These are phyloP conservation scores for Tolypocladium ovalisporum DNA, from an alignment of 2,329 filamentous ascomycete genomes.

Conservation along the genomic window DNA sequence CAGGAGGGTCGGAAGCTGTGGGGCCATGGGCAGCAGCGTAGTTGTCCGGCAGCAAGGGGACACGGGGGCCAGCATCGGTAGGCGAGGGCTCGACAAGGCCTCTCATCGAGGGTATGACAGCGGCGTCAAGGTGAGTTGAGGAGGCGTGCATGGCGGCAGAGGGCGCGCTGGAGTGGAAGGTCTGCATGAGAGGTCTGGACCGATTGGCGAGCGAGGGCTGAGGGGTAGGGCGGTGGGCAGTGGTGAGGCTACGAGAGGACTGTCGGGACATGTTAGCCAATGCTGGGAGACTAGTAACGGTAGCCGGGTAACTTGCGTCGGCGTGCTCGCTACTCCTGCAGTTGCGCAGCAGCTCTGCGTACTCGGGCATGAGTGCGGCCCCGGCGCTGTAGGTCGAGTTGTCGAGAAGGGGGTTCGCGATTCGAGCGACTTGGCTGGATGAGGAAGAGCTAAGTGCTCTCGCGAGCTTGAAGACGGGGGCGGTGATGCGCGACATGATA, in stretches of 20 bases:
- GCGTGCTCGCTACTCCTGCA: constrained; percentile 20
- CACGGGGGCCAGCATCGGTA: constrained; percentile 32
- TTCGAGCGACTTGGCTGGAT: constrained; percentile 20
- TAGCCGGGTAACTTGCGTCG: constrained; percentile 24
- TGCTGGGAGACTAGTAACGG: not conserved
- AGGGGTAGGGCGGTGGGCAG: constrained; percentile 35
- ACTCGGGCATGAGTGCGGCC: constrained; percentile 33
- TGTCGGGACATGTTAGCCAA: constrained; percentile 1
- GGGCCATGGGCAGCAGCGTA: constrained; percentile 32
- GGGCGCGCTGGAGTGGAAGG: constrained; percentile 38
- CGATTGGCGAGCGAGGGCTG: constrained; percentile 32
- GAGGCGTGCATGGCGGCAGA: constrained; percentile 30
- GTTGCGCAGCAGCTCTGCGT: constrained; percentile 32
- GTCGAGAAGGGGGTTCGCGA: constrained; percentile 22
- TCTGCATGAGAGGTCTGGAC: constrained; percentile 50
- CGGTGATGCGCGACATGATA: constrained; percentile 38
- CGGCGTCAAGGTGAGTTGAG: constrained; percentile 36
- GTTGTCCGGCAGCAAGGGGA: constrained; percentile 52
- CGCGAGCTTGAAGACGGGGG: constrained; percentile 36
- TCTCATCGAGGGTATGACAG: constrained; percentile 38
- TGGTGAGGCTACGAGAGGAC: constrained; percentile 30
- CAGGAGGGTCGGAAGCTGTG: constrained; percentile 29
- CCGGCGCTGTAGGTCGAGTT: constrained; percentile 23
- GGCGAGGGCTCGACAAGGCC: constrained; percentile 14
- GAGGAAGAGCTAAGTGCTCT: constrained; percentile 33